phyloP scores from a whole-genome alignment of 2,329 filamentous ascomycete genomes.

The Rutstroemia sp. region DNA sequence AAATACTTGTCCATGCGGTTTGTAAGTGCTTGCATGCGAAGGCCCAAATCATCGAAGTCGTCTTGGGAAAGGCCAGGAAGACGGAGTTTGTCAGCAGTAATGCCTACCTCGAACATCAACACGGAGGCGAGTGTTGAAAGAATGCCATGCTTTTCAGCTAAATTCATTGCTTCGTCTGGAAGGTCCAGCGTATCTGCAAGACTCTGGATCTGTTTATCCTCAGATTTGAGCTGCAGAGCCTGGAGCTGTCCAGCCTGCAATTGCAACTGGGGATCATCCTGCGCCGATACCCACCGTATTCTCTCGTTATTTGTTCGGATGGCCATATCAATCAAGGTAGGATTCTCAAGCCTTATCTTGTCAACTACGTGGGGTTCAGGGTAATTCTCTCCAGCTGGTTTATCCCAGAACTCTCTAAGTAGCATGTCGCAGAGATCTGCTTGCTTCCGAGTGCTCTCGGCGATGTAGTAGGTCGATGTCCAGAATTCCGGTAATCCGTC shows the following conservation, averaged over 20 bases:
- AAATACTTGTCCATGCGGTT: conserved; percentile 37
- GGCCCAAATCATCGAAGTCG: conserved; percentile 5
- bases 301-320: conserved; percentile 54
- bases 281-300: conserved; percentile 48
- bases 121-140: conserved; percentile 53
- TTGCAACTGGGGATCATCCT: conserved; percentile 40
- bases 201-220: conserved; percentile 39
- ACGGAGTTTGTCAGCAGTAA: conserved; percentile 3
- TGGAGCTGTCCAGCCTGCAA: conserved; percentile 42
- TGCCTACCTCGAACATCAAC: conserved; percentile 25
- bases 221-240: conserved; percentile 33
- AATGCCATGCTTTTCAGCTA: conserved; percentile 57
- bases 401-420: conserved; percentile 29
- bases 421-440: conserved; percentile 42
- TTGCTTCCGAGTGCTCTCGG: conserved; percentile 54
- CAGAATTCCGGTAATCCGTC: conserved; percentile 71
- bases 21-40: conserved; percentile 11
- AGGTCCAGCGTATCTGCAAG: conserved; percentile 42
- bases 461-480: conserved; percentile 64
- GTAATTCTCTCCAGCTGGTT: conserved; percentile 19
- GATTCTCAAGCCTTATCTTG: conserved; percentile 44
- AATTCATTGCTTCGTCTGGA: conserved; percentile 47
- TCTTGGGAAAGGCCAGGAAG: conserved; percentile 7
- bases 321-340: conserved; percentile 47
- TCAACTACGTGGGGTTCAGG: conserved; percentile 26